These are phyloP conservation scores for Suhomyces kilbournensis DNA, from an alignment of 805 yeast genomes.

Conservation along the genomic window DNA sequence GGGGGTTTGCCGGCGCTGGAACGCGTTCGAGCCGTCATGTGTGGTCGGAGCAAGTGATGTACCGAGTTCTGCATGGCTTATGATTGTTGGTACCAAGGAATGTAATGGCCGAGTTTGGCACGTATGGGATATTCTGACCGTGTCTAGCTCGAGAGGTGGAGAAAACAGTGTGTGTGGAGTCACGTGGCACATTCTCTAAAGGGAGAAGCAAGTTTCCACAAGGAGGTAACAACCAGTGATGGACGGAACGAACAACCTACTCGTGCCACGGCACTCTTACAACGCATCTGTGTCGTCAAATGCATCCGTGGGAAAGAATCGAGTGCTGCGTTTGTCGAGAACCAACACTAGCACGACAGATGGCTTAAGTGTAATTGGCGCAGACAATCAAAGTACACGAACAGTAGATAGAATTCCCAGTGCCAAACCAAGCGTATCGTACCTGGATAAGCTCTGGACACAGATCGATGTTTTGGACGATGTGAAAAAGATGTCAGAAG, in stretches of 20 bases:
- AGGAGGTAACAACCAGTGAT: not conserved
- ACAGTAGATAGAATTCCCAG: conserved; percentile 50
- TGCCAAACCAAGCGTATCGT: conserved; percentile 57
- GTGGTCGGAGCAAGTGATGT: not conserved
- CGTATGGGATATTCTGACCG: not conserved
- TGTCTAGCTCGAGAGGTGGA: not conserved
- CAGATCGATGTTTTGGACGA: conserved; percentile 84
- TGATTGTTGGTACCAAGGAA: not conserved
- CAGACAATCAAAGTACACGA: conserved; percentile 18
- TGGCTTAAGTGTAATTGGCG: not conserved
- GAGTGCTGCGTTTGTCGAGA: conserved; percentile 11
- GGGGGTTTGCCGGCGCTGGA: conserved; percentile 6
- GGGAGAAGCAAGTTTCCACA: not conserved
- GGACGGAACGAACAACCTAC: conserved; percentile 7
- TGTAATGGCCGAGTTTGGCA: not conserved
- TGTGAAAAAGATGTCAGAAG: conserved; percentile 57
- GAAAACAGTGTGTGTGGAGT: not conserved
- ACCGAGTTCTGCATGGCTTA: not conserved
- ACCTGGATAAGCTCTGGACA: conserved; percentile 80
- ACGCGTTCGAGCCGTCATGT: not conserved
- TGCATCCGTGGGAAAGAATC: not conserved
- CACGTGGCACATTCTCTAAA: not conserved
- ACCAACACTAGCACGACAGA: conserved; percentile 19
- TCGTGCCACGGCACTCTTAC: conserved; percentile 14
- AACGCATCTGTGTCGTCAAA: conserved; percentile 11